phyloP scores from a whole-genome alignment of 2,329 filamentous ascomycete species.

The Fusarium sp. region DNA sequence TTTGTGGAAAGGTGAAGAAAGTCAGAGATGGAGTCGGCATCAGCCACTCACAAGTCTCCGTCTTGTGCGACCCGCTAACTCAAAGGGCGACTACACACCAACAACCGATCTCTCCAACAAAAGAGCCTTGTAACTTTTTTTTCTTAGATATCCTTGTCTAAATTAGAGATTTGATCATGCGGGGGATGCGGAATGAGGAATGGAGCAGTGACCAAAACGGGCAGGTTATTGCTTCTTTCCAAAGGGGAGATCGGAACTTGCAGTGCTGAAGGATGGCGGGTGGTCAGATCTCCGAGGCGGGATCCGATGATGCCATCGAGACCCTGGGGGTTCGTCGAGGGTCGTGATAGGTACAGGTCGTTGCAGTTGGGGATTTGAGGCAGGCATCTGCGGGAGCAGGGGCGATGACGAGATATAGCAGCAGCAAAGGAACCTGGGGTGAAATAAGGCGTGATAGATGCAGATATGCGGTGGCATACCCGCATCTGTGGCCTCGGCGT shows the following conservation, averaged over 20 bases:
- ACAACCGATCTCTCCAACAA: background rate
- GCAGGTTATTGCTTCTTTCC: constrained; percentile 6
- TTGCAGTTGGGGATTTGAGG: constrained; percentile 8
- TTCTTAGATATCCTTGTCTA: background rate
- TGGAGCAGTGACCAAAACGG: background rate
- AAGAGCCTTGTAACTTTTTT: background rate
- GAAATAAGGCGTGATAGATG: constrained; percentile 21
- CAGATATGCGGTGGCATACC: background rate
- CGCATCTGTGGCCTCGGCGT: background rate
- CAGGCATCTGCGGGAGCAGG: constrained; percentile 24
- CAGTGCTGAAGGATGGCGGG: constrained; percentile 4
- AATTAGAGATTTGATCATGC: background rate
- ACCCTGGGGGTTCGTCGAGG: background rate
- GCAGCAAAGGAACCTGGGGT: constrained; percentile 1
- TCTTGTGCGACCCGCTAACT: background rate
- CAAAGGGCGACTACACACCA: background rate
- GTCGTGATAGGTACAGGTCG: constrained; percentile 23
- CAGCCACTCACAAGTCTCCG: background rate
- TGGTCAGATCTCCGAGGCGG: constrained; percentile 25
- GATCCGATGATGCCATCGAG: constrained; percentile 33
- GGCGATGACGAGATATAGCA: constrained; percentile 34
- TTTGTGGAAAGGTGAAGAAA: background rate
- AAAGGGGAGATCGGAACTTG: constrained; percentile 6
- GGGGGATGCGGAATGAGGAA: background rate
- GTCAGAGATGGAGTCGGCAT: background rate